Evolutionary conservation across 139 green algal species (phyloP).

Genomic region (Pseudopediastrum boryanum): DNA sequence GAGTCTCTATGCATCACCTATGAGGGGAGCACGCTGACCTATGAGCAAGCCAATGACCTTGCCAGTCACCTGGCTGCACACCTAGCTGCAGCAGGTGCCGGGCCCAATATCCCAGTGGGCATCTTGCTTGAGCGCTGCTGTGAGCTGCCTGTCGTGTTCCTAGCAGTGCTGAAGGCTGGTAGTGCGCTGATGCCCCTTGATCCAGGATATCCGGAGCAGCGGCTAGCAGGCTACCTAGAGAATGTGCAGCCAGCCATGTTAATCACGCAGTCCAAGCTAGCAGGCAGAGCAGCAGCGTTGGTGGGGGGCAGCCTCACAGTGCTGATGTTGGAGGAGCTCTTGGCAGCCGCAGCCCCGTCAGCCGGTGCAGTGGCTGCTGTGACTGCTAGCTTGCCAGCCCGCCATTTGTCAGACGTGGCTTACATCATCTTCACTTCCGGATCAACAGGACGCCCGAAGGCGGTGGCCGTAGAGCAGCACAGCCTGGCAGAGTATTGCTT

Average conservation of each 20-base stretch:
- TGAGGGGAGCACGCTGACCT: no score
- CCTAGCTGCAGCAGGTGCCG: no score
- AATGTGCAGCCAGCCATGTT: slow-evolving; percentile 34
- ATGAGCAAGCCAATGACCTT: no score
- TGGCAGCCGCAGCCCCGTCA: background rate
- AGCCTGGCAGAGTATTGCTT: slow-evolving; percentile 35
- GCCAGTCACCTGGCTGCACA: no score
- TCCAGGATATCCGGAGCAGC: slow-evolving; percentile 53
- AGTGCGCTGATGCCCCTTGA: slow-evolving; percentile 73
- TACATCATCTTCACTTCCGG: slow-evolving; percentile 77
- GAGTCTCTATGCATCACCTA: no score
- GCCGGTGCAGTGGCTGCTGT: background rate
- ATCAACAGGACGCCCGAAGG: slow-evolving; percentile 68
- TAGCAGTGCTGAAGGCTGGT: no score
- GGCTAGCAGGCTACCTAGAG: slow-evolving; percentile 51
- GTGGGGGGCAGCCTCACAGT: background rate
- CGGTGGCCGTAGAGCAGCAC: slow-evolving; percentile 48
- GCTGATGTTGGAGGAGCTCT: background rate
- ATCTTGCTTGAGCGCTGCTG: no score
- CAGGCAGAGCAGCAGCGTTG: no score
- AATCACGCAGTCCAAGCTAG: background rate
- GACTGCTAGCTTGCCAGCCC: background rate
- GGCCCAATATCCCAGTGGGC: no score
- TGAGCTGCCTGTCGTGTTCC: no score
- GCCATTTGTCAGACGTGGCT: slow-evolving; percentile 26